Percentiles rank a stretch among this genome's conserved stretches.
phyloP scores from a whole-genome alignment of 1,139 yeast species.

The Taphrina pruni region DNA sequence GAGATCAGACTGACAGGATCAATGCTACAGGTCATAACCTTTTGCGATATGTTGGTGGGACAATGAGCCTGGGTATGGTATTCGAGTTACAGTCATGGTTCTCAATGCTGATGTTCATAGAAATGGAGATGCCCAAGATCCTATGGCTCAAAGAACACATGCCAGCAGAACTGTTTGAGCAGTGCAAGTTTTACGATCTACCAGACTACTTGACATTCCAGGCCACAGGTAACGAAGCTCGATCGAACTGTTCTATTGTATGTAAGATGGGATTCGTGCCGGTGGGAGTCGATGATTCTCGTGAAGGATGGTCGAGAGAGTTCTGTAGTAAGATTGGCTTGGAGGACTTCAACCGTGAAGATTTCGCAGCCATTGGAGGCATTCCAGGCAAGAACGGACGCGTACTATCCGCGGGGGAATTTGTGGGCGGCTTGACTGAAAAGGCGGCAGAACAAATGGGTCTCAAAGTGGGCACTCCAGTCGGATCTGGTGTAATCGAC shows the following conservation, averaged over 20 bases:
- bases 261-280: slow-evolving; percentile 97
- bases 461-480: slow-evolving; percentile 75
- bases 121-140: slow-evolving; percentile 82
- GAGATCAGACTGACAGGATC: slow-evolving; percentile 78
- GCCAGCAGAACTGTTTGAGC: slow-evolving; percentile 66
- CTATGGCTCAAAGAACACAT: slow-evolving; percentile 91
- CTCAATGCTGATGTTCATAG: neutral
- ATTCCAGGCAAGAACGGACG: slow-evolving; percentile 72
- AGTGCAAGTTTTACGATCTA: slow-evolving; percentile 86
- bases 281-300: slow-evolving; percentile 81
- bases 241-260: slow-evolving; percentile 87
- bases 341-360: slow-evolving; percentile 75
- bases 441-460: slow-evolving; percentile 85
- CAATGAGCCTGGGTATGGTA: slow-evolving; percentile 75
- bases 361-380: slow-evolving; percentile 84
- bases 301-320: slow-evolving; percentile 86
- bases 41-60: slow-evolving; percentile 92
- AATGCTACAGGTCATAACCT: slow-evolving; percentile 79
- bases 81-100: neutral
- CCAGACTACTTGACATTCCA: slow-evolving; percentile 89
- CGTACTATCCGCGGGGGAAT: slow-evolving; percentile 85
- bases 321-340: slow-evolving; percentile 72
- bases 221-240: slow-evolving; percentile 84
- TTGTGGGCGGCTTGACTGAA: slow-evolving; percentile 71
- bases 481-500: slow-evolving; percentile 94